These are phyloP conservation scores for Phoma herbarum DNA, from an alignment of 2,329 filamentous ascomycete genomes.

Conservation along the genomic window DNA sequence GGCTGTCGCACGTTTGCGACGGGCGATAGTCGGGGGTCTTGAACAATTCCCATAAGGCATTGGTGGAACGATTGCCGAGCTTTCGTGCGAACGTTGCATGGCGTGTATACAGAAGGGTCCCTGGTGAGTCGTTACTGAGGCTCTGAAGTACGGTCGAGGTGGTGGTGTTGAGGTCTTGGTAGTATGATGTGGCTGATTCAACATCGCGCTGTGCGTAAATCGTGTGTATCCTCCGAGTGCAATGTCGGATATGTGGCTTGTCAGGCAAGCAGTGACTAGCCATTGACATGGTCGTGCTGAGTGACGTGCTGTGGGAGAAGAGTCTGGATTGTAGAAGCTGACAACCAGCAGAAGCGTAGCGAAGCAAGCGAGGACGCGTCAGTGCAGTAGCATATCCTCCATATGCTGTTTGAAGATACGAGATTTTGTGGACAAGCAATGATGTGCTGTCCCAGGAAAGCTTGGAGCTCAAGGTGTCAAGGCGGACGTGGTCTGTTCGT, in stretches of 20 bases:
- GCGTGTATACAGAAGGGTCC: background rate
- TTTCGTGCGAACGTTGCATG: background rate
- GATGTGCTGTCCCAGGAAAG: constrained; percentile 6
- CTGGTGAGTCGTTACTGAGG: background rate
- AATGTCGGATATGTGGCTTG: background rate
- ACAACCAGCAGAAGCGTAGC: background rate
- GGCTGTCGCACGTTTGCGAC: background rate
- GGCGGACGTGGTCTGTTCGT: background rate
- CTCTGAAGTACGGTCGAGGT: background rate
- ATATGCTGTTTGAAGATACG: background rate
- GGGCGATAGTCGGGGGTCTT: background rate
- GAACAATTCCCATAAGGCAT: too few relatives aligned
- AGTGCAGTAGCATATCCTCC: background rate
- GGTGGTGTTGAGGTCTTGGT: background rate
- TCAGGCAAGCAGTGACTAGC: background rate
- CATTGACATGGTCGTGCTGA: background rate
- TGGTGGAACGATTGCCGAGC: too few relatives aligned
- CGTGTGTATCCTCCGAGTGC: background rate
- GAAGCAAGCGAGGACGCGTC: background rate
- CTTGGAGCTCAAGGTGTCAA: background rate
- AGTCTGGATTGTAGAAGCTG: background rate
- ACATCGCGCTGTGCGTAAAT: background rate
- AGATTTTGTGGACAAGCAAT: background rate
- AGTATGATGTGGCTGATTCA: background rate
- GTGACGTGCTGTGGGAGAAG: background rate